Evolutionary conservation across 2,329 filamentous ascomycete genomes (phyloP).

Genomic region (Microcera coccophila): DNA sequence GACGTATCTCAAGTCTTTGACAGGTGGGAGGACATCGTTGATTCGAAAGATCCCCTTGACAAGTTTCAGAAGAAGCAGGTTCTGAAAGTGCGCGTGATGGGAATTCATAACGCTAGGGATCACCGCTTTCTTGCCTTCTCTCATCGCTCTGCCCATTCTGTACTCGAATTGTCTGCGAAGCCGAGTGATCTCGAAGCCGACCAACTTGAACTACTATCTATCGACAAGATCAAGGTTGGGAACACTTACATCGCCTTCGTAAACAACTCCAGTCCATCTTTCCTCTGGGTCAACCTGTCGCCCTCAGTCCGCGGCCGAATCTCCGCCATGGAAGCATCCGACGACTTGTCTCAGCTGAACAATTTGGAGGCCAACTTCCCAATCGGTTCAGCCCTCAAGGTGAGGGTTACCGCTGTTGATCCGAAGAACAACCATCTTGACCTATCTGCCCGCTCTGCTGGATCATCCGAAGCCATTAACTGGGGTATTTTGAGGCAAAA

Average conservation of each 20-base stretch:
- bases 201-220: conserved; percentile 51
- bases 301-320: conserved; percentile 84
- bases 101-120: conserved; percentile 83
- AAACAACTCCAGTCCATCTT: conserved; percentile 79
- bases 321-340: conserved; percentile 76
- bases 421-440: conserved; percentile 71
- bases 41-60: conserved; percentile 73
- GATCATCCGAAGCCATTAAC: conserved; percentile 47
- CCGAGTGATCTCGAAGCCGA: conserved; percentile 56
- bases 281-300: conserved; percentile 86
- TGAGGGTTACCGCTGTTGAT: conserved; percentile 73
- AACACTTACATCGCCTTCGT: conserved; percentile 77
- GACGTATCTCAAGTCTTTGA: conserved; percentile 91
- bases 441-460: conserved; percentile 69
- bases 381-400: conserved; percentile 80
- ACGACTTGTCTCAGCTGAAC: conserved; percentile 75
- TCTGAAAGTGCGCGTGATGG: conserved; percentile 72
- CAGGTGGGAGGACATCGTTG: conserved; percentile 77
- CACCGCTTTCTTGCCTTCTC: conserved; percentile 89
- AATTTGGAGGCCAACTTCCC: conserved; percentile 79
- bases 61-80: conserved; percentile 69
- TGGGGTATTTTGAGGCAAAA: conserved; percentile 72
- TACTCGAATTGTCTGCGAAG: conserved; percentile 85
- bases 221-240: conserved; percentile 70
- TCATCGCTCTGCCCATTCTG: conserved; percentile 74